Evolutionary conservation across 1,284 basidiomycete genomes (phyloP), one percentile per base, ranked within the genome.

Genomic region (Phylloboletellus chloephorus): DNA sequence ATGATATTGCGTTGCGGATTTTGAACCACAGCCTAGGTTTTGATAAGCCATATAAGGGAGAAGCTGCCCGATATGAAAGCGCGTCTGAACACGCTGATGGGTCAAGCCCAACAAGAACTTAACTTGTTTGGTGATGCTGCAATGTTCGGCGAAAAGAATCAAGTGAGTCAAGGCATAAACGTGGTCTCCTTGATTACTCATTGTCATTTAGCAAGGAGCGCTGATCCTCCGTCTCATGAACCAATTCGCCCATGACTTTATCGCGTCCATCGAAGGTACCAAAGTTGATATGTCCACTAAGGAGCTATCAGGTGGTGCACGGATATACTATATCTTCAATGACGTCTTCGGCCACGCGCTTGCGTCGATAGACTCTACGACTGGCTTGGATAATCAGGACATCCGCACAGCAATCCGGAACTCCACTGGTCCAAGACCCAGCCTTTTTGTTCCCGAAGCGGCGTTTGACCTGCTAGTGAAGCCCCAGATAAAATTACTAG

Each of bases 51-150:
- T 64, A 98, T 98, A 53, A 81, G 96, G 42, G 96, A 99, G 60
- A 98, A 98, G 67, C 73, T 99, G 28, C 96, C 96, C 1, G 96
- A 99, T 65, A 98, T 98, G 96, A 99, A 99, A 66, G 96, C 96
- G 10, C 78, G 94, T 13, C 70, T 99, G 50, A 98, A 98, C 64
- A 98, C 96, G 6, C 70, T 98, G 11, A 98, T 98, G 91, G 93
- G 94, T 9, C 96, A 98, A 68, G 93, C 96, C 4, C 94, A 98
- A 63, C 96, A 98, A 66, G 96, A 99, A 64, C 77, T 98, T 33
- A 91, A 91, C 65, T 83, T 92, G 5, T 98, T 96, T 58, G 96
- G 96, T 20, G 96, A 98, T 61, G 78, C 90, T 15, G 89, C 92
- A 2, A 80, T 94, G 60, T 87, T 91, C 52, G 95, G 92, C 13